phyloP scores from a whole-genome alignment of 805 yeast species.

The Candida vartiovaarae region DNA sequence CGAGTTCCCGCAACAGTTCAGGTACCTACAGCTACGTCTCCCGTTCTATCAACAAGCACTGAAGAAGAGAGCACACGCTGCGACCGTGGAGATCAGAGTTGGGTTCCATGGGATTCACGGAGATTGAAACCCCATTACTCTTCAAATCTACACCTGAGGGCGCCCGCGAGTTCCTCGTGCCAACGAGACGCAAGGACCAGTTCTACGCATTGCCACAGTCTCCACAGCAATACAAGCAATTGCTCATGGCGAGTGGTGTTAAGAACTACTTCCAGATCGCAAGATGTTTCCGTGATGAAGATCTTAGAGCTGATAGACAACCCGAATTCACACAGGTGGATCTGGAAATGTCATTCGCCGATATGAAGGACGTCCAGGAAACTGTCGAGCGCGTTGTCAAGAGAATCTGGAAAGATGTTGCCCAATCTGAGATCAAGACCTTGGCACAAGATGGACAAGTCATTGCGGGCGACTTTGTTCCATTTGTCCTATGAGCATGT shows the following conservation, averaged over 20 bases:
- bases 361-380: constrained; percentile 55
- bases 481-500: constrained; percentile 63
- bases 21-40: constrained; percentile 74
- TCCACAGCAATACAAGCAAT: constrained; percentile 95
- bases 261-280: constrained; percentile 85
- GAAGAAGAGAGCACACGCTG: constrained; percentile 48
- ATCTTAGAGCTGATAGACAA: constrained; percentile 88
- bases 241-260: constrained; percentile 91
- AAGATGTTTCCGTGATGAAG: constrained; percentile 93
- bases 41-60: constrained; percentile 50
- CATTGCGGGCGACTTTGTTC: constrained; percentile 26
- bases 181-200: constrained; percentile 56
- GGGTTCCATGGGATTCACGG: constrained; percentile 48
- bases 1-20: constrained; percentile 68
- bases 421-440: constrained; percentile 24
- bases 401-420: constrained; percentile 47
- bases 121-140: constrained; percentile 86
- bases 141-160: constrained; percentile 98
- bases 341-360: constrained; percentile 83
- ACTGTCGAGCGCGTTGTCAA: constrained; percentile 55
- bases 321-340: constrained; percentile 98
- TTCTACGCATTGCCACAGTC: constrained; percentile 95
- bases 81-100: constrained; percentile 37
- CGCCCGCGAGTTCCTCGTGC: constrained; percentile 92
- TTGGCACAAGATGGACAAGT: constrained; percentile 13